Evolutionary conservation across 2,329 filamentous ascomycete genomes (phyloP).

Genomic region (Graphilbum sp.): DNA sequence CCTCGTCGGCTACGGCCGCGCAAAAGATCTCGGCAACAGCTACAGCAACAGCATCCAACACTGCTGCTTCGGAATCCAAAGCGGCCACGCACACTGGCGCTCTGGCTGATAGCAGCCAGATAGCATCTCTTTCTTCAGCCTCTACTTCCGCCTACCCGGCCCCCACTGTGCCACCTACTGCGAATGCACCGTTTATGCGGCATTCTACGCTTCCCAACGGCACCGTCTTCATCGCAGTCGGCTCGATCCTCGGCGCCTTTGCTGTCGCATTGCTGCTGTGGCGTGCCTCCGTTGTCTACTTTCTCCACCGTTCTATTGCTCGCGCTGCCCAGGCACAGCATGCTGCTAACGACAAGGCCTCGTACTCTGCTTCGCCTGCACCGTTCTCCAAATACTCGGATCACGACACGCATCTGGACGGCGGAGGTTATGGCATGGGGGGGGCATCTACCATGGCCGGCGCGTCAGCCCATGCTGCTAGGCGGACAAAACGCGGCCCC

Average conservation of each 20-base stretch:
- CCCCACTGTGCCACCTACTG: constrained; percentile 64
- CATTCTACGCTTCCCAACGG: constrained; percentile 73
- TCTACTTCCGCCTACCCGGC: constrained; percentile 45
- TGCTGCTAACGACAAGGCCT: constrained; percentile 50
- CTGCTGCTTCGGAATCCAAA: too few relatives aligned
- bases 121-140: constrained; percentile 6
- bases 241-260: constrained; percentile 71
- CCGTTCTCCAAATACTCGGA: constrained; percentile 51
- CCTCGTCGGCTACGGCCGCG: too few relatives aligned
- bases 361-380: constrained; percentile 36
- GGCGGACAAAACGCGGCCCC: constrained; percentile 34
- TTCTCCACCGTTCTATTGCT: constrained; percentile 80
- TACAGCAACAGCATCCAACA: too few relatives aligned
- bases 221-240: constrained; percentile 91
- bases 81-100: too few relatives aligned
- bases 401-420: constrained; percentile 25
- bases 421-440: background rate
- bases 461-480: constrained; percentile 19
- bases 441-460: too few relatives aligned
- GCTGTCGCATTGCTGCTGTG: constrained; percentile 70
- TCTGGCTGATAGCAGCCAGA: background rate
- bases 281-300: constrained; percentile 77
- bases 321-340: constrained; percentile 66
- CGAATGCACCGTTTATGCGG: constrained; percentile 81
- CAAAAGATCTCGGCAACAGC: too few relatives aligned